Base-by-base conservation (phyloP, 768 basidiomycete genomes). In the Phylloporus rhodoxanthus region DNA sequence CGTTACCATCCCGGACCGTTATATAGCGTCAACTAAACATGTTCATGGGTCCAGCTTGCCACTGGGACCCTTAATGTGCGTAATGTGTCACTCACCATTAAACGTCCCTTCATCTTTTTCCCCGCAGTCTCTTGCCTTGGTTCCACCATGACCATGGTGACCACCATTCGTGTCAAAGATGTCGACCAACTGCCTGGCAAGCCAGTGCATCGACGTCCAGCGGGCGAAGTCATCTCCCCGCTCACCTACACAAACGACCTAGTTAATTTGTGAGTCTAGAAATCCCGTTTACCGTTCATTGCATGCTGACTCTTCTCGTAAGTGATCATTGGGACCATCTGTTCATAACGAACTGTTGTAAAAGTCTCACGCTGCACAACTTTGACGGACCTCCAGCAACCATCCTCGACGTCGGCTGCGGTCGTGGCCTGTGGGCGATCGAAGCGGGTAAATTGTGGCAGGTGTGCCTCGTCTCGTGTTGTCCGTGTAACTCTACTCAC, bases 291-390 rank as follows among this genome's bases (percentile, higher is more conserved):
- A 30, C 42, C 10, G 1, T 38, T 14, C 21, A 23, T 17, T 6
- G 17, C n/a, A 33, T 15, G 14, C 45, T 56, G 23, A 62, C 26
- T 54, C 39, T 11, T 3, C 28, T 44, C 28, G 21, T 28, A 50
- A 88, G 86, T 54, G 82, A 87, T 54, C 79, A 78, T 40, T 88
- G 85, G 85, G 79, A 86, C 58, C 75, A 78, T 49, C 76, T 85
- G 75, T 84, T 85, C 64, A 66, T 83, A 55, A 68, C 68, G 30
- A 73, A 62, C 46, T 81, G 71, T 54, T 77, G 64, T 45, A 60
- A 70, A 43, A 69, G 74, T 17, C 58, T 84, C 28, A 81, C 85
- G 0, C 71, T 81, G 51, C 75, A 80, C 57, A 68, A 73, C 38
- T 82, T 83, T 44, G 68, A 72, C 8, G 59, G 57, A 0, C 75